Conservation (phyloP, 257 asterid genomes). For the Solanum bukasovii region DNA sequence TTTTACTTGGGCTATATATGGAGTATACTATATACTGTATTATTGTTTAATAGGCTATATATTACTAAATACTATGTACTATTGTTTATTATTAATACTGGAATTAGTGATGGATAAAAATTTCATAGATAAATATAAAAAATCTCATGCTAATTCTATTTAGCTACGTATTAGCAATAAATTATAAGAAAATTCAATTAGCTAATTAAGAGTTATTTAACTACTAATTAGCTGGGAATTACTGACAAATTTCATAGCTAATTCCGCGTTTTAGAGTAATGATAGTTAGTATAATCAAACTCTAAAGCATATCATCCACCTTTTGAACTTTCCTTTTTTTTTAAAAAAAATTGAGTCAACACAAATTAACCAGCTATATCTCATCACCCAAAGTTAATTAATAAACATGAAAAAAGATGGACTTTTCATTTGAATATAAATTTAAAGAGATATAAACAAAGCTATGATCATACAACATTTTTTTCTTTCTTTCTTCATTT, state of each 20-base stretch:
- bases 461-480: not conserved
- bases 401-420: not conserved
- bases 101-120: not conserved
- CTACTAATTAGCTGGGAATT: not conserved
- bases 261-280: no score
- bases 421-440: not conserved
- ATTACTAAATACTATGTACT: no score
- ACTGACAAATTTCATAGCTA: not conserved
- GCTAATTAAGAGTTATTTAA: not conserved
- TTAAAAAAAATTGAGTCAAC: not conserved
- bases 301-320: not conserved
- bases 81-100: not conserved
- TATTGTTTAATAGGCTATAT: not conserved
- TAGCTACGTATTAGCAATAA: rapidly evolving
- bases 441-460: not conserved
- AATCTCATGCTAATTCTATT: not conserved
- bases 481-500: not conserved
- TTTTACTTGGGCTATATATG: not conserved
- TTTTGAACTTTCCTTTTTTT: not conserved
- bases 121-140: not conserved
- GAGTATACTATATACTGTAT: no score
- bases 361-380: not conserved
- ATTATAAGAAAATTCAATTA: not conserved
- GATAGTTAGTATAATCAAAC: not conserved
- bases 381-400: not conserved